A percentile compares a stretch with the other conserved stretches of the same genome.
Evolutionary conservation across 176 grass and related monocot genomes (phyloP).

Genomic region (Avena insularis): DNA sequence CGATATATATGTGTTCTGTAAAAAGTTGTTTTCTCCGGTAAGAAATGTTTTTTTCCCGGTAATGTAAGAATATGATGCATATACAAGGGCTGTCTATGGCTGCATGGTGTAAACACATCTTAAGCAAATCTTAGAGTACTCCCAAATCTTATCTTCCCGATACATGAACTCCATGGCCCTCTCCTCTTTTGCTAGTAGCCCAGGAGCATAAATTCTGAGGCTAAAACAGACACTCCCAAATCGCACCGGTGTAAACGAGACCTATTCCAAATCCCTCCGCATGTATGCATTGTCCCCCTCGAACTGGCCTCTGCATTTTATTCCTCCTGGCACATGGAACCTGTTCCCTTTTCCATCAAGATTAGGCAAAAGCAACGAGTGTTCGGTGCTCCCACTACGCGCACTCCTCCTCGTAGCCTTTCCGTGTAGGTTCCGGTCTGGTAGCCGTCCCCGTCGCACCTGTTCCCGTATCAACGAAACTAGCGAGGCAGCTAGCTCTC

Average conservation of each 20-base stretch:
- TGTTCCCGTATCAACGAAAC: constrained; percentile 23
- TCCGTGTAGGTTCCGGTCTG: constrained; percentile 9
- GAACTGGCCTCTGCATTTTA: neutral
- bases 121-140: neutral
- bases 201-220: constrained; percentile 1
- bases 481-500: neutral
- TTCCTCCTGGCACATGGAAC: constrained; percentile 22
- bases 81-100: neutral
- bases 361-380: neutral
- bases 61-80: neutral
- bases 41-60: neutral
- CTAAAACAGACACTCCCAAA: neutral
- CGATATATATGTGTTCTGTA: neutral
- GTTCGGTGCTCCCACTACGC: neutral
- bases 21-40: neutral
- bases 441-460: constrained; percentile 31
- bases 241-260: constrained; percentile 29
- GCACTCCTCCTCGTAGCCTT: neutral
- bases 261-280: constrained; percentile 19
- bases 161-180: neutral
- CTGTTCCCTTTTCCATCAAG: constrained; percentile 7
- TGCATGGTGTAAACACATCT: constrained; percentile 1
- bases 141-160: neutral
- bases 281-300: neutral
- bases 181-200: neutral